Evolutionary conservation across 1,284 basidiomycete genomes (phyloP), one percentile per base, ranked within the genome.

Genomic region (Cutaneotrichosporon arboriforme): DNA sequence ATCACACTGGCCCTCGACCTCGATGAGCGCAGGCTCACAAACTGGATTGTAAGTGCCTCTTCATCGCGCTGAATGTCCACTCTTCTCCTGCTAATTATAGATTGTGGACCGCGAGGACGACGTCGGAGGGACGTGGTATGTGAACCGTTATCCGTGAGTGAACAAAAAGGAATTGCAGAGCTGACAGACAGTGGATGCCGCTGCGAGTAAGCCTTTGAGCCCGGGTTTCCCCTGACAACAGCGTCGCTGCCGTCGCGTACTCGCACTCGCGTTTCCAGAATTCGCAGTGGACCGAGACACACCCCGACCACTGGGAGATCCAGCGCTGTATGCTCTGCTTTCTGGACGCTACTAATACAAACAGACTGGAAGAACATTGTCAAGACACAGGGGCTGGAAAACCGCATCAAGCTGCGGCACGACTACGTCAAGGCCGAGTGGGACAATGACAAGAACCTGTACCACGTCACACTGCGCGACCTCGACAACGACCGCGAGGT

Each of bases 101-200:
- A 65, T 68, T 9, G 63, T 59, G 35, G 64, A 68, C 42, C 52
- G 63, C 23, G 64, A 67, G 18, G 50, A 54, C n/a, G 63, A 54
- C 34, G 55, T 68, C 9, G 67, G 65, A 13, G 65, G 53, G 38
- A 65, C 59, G 41, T 66, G 57, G 66, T 60, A 53, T 48, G 53
- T 55, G 10, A 57, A 61, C 46, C 37, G 49, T 4, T 65, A 62
- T 33, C 58, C 61, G 55, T 64, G 26, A 45, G 58, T 57, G 15
- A 31, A n/a, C n/a, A n/a, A n/a, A n/a, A n/a, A n/a, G n/a, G n/a
- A 14, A 21, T 17, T 31, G 14, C 23, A 15, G 3, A 31, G 4
- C 46, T 55, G 38, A 40, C 45, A 21, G 4, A 21, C 51, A 57
- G 54, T 13, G 67, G 67, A 10, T 69, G 67, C 53, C 65, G 67